Percentiles rank a stretch among this genome's conserved stretches.
Evolutionary conservation across 225 moss, liverwort and hornwort species (phyloP).

Genomic region (Ulota crispa): DNA sequence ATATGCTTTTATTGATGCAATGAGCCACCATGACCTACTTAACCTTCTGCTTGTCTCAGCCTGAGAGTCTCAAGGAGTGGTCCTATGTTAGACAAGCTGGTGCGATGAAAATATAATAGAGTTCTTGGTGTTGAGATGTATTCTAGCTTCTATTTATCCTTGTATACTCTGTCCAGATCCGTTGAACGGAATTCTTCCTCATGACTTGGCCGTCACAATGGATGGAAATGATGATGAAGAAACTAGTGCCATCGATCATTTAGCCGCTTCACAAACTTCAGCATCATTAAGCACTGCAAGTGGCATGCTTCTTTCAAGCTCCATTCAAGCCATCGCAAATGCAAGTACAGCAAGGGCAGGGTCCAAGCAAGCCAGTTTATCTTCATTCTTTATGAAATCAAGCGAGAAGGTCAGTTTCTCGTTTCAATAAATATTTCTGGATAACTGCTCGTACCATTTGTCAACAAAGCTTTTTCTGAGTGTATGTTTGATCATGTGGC

Average conservation of each 20-base stretch:
- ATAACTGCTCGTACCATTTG: neutral
- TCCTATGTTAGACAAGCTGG: slow-evolving; percentile 13
- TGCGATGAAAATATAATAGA: neutral
- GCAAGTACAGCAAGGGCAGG: slow-evolving; percentile 43
- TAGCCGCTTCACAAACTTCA: slow-evolving; percentile 46
- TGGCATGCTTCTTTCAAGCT: slow-evolving; percentile 22
- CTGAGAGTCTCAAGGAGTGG: slow-evolving; percentile 13
- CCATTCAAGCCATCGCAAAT: slow-evolving; percentile 25
- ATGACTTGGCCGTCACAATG: slow-evolving; percentile 13
- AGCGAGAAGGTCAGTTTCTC: slow-evolving; percentile 46
- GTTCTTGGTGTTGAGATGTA: neutral
- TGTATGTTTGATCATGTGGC: slow-evolving; percentile 21
- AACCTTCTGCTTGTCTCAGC: slow-evolving; percentile 6
- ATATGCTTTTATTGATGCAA: slow-evolving; percentile 8
- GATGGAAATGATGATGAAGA: slow-evolving; percentile 37
- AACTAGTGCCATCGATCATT: slow-evolving; percentile 26
- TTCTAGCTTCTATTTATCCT: slow-evolving; percentile 16
- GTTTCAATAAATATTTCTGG: slow-evolving; percentile 1
- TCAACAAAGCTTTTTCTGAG: slow-evolving; percentile 9
- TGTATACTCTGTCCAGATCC: slow-evolving; percentile 33
- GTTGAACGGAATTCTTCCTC: slow-evolving; percentile 12
- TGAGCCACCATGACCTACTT: slow-evolving; percentile 5
- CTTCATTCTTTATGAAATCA: slow-evolving; percentile 58
- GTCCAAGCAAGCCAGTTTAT: slow-evolving; percentile 64
- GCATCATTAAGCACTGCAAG: slow-evolving; percentile 37